These are phyloP conservation scores for Globisporangium parvum DNA, from an alignment of 352 stramenopile species.

Conservation along the genomic window DNA sequence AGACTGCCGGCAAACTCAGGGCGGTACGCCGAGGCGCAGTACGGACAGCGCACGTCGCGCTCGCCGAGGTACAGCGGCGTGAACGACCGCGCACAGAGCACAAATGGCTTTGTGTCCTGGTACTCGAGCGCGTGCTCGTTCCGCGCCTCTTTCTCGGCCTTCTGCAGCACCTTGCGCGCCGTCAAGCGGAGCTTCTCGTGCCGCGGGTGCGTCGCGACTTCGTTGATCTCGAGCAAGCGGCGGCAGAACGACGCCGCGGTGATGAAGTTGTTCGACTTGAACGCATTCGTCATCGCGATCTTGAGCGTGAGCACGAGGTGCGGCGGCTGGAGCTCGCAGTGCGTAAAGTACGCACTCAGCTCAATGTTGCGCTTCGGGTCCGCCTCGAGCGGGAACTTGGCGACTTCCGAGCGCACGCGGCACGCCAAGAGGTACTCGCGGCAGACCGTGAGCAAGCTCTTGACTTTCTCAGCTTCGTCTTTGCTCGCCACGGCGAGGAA, in stretches of 20 bases:
- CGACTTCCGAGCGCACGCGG: slow-evolving; percentile 90
- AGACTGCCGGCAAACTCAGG: slow-evolving; percentile 85
- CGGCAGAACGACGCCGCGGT: slow-evolving; percentile 97
- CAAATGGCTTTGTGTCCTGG: slow-evolving; percentile 96
- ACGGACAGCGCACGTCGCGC: slow-evolving; percentile 91
- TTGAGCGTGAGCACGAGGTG: slow-evolving; percentile 98
- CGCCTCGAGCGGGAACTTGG: slow-evolving; percentile 55
- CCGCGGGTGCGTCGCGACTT: slow-evolving; percentile 86
- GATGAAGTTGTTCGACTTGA: slow-evolving; percentile 99
- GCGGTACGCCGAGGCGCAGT: slow-evolving; percentile 91
- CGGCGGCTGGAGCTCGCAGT: slow-evolving; percentile 97
- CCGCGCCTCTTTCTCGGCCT: slow-evolving; percentile 97
- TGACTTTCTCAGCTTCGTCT: slow-evolving; percentile 90
- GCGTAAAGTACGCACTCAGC: slow-evolving; percentile 98
- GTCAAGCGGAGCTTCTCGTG: slow-evolving; percentile 96
- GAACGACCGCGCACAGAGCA: slow-evolving; percentile 92
- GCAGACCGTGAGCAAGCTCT: slow-evolving; percentile 94
- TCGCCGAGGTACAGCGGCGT: slow-evolving; percentile 94
- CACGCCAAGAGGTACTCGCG: slow-evolving; percentile 98
- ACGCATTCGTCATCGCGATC: slow-evolving; percentile 98
- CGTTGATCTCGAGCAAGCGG: slow-evolving; percentile 96
- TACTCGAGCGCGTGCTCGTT: slow-evolving; percentile 98
- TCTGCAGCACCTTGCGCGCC: slow-evolving; percentile 96
- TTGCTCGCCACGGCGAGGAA: slow-evolving; percentile 92
- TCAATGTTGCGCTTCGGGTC: slow-evolving; percentile 92